Evolutionary conservation across 169 alveolate species (phyloP).

Genomic region (Eimeria tenella): DNA sequence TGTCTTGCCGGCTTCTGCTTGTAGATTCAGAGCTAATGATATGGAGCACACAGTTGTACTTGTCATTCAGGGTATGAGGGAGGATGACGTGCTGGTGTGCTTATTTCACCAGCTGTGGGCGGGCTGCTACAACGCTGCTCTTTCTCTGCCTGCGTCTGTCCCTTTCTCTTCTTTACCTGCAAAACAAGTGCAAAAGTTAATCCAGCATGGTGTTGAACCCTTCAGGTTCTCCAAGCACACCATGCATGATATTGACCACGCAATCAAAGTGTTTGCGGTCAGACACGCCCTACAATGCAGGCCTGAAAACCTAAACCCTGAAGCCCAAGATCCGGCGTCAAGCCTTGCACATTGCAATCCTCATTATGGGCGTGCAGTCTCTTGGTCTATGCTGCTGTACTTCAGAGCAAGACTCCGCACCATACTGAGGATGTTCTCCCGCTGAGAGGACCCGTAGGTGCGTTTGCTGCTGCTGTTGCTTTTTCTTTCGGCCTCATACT

Average conservation of each 20-base stretch:
- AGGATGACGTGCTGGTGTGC: conserved; percentile 39
- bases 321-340: background rate
- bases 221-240: conserved; percentile 11
- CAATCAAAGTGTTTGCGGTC: conserved; percentile 37
- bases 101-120: conserved; percentile 52
- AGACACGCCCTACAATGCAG: background rate
- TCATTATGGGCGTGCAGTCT: too few relatives aligned
- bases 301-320: background rate
- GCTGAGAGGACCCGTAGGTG: too few relatives aligned
- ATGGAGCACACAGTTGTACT: background rate
- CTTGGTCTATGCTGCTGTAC: too few relatives aligned
- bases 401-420: too few relatives aligned
- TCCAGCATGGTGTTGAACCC: background rate
- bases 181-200: background rate
- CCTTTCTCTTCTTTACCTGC: background rate
- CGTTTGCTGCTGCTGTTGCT: too few relatives aligned
- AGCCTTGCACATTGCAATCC: too few relatives aligned
- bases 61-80: conserved; percentile 67
- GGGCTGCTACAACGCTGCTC: conserved; percentile 10
- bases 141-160: conserved; percentile 28
- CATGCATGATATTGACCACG: background rate
- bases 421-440: too few relatives aligned
- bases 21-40: too few relatives aligned
- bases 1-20: too few relatives aligned
- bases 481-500: too few relatives aligned